Conservation (phyloP, 805 yeast species). For the Yamadazyma ubonensis region DNA sequence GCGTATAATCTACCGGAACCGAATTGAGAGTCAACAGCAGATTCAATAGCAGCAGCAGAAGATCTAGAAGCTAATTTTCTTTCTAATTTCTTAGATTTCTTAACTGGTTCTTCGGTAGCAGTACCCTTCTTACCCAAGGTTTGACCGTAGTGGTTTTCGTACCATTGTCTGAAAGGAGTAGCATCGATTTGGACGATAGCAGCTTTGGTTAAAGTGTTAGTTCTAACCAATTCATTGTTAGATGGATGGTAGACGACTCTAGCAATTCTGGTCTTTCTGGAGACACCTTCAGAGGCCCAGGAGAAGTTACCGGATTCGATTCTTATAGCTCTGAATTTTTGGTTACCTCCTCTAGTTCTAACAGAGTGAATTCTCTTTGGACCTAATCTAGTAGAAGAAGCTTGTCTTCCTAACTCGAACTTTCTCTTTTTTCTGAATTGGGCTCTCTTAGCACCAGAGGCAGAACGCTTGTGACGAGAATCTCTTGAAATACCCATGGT, state of each 20-base stretch:
- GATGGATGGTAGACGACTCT: slow-evolving; percentile 99
- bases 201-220: slow-evolving; percentile 98
- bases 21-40: slow-evolving; percentile 93
- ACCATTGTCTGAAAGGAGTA: slow-evolving; percentile 99
- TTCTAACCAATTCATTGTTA: slow-evolving; percentile 99
- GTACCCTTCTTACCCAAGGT: slow-evolving; percentile 70
- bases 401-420: slow-evolving; percentile 99
- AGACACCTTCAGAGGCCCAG: slow-evolving; percentile 98
- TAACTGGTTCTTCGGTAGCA: slow-evolving; percentile 51
- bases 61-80: slow-evolving; percentile 95
- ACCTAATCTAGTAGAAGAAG: slow-evolving; percentile 99
- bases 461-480: slow-evolving; percentile 99
- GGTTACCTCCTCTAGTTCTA: slow-evolving; percentile 99
- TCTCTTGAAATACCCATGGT: slow-evolving; percentile 99
- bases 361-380: slow-evolving; percentile 98
- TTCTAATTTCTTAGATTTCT: slow-evolving; percentile 76
- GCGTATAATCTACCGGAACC: slow-evolving; percentile 99
- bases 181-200: slow-evolving; percentile 99
- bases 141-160: slow-evolving; percentile 96
- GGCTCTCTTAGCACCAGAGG: slow-evolving; percentile 99
- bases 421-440: slow-evolving; percentile 99
- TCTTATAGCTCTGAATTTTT: slow-evolving; percentile 99
- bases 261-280: slow-evolving; percentile 98
- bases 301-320: slow-evolving; percentile 99
- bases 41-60: slow-evolving; percentile 77